Evolutionary conservation across 2,329 filamentous ascomycete species (phyloP).

Genomic region (Botrytis tulipae): DNA sequence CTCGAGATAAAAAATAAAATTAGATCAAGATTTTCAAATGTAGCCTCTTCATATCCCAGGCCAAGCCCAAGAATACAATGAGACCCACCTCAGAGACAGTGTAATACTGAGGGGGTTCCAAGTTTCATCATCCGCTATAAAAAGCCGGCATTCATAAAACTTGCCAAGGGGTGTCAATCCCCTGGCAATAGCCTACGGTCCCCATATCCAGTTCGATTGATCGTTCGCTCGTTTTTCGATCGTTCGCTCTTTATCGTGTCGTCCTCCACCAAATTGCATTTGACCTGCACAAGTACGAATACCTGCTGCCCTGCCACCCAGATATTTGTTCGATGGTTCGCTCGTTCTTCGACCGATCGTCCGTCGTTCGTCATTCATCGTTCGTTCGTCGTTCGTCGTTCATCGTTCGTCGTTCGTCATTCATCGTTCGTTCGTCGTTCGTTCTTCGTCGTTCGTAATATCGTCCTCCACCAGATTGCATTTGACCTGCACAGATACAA

Average conservation of each 20-base stretch:
- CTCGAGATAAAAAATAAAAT: too few species aligned
- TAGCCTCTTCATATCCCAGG: conserved; percentile 6
- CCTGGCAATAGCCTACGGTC: neutral
- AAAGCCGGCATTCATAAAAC: neutral
- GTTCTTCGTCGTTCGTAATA: rapidly evolving
- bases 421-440: neutral
- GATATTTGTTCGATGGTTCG: too few species aligned
- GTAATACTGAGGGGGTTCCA: neutral
- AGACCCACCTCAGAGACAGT: conserved; percentile 6
- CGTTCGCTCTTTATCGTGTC: neutral
- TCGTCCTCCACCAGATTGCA: neutral
- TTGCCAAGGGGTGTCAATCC: neutral
- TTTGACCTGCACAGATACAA: neutral
- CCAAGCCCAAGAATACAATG: conserved; percentile 8
- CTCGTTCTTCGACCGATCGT: too few species aligned
- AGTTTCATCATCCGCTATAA: neutral
- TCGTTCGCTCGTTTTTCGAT: neutral
- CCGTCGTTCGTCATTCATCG: too few species aligned
- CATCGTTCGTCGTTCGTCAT: too few species aligned
- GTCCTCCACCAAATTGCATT: neutral
- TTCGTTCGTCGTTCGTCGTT: too few species aligned
- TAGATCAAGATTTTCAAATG: too few species aligned
- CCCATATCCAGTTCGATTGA: neutral
- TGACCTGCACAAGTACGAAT: neutral
- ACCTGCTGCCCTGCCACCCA: neutral